Percentiles rank a stretch among this genome's conserved stretches.
Conservation (phyloP, 116 monocot species). For the Posidonia oceanica region DNA sequence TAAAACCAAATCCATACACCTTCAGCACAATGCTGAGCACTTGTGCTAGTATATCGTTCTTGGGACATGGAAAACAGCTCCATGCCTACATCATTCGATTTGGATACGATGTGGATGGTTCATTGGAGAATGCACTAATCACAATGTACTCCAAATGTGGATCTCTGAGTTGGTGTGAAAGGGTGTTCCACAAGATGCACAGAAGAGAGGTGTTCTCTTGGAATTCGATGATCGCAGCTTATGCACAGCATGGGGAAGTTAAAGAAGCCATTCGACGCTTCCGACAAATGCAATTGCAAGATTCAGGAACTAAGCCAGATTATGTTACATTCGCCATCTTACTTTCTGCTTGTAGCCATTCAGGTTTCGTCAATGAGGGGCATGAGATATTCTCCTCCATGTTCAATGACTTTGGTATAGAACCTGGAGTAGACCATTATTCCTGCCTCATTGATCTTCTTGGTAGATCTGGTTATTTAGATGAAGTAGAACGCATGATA, state of each 20-base stretch:
- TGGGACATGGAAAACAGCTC: conserved; percentile 35
- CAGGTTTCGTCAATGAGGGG: conserved; percentile 36
- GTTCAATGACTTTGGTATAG: conserved; percentile 15
- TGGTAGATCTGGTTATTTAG: conserved; percentile 34
- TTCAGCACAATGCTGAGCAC: conserved; percentile 31
- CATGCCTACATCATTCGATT: conserved; percentile 25
- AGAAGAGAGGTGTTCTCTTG: conserved; percentile 43
- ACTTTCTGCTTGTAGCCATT: conserved; percentile 62
- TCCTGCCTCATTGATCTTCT: conserved; percentile 58
- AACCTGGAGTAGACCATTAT: conserved; percentile 38
- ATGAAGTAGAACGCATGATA: conserved; percentile 17
- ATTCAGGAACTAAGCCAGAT: conserved; percentile 30
- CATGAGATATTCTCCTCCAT: conserved; percentile 37
- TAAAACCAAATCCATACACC: conserved; percentile 25
- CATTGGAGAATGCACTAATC: conserved; percentile 38
- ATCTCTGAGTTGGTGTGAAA: conserved; percentile 21
- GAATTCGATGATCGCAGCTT: conserved; percentile 65
- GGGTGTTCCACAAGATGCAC: conserved; percentile 37
- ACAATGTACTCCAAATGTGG: conserved; percentile 76
- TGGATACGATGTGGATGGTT: conserved; percentile 15
- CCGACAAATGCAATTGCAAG: conserved; percentile 9
- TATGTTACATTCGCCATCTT: conserved; percentile 41
- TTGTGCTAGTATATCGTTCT: conserved; percentile 34
- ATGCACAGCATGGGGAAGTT: conserved; percentile 60
- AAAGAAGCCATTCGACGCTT: conserved; percentile 22